Evolutionary conservation across 192 early-diverging fungal genomes (phyloP).

Genomic region (Coemansia sp.): DNA sequence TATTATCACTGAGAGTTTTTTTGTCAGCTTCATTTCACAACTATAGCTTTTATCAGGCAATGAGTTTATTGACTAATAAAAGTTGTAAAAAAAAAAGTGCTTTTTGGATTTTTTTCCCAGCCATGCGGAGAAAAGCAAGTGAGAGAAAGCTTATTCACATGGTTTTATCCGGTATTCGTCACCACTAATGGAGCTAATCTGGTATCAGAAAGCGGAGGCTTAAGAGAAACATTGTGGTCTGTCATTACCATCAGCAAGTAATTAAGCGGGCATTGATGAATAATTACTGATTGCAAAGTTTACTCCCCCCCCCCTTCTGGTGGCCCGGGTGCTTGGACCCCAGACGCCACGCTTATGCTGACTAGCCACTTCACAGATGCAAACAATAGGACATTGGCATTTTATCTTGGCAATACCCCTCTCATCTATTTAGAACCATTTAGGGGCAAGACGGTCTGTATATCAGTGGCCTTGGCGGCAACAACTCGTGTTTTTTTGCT

Average conservation of each 20-base stretch:
- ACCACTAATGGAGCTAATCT: not conserved
- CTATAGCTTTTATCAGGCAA: too few relatives aligned
- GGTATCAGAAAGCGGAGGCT: too few relatives aligned
- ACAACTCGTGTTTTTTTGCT: not conserved
- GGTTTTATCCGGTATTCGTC: not conserved
- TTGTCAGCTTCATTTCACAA: too few relatives aligned
- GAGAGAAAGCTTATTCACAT: not conserved
- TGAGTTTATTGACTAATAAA: not conserved
- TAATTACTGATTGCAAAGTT: not conserved
- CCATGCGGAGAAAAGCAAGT: not conserved
- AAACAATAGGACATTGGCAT: not conserved
- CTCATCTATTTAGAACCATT: not conserved
- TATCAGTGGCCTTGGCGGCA: not conserved
- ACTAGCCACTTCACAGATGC: not conserved
- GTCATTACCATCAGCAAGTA: not conserved
- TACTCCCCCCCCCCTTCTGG: not conserved
- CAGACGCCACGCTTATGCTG: not conserved
- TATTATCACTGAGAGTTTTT: too few relatives aligned
- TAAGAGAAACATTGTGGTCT: not conserved
- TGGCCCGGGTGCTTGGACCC: not conserved
- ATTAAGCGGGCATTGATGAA: not conserved
- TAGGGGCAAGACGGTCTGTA: not conserved
- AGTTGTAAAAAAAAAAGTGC: too few relatives aligned
- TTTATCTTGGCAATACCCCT: not conserved
- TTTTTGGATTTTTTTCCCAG: not conserved